Evolutionary conservation across 352 stramenopile genomes (phyloP), one percentile per base, ranked within the genome.

Genomic region (Pythium sp.): DNA sequence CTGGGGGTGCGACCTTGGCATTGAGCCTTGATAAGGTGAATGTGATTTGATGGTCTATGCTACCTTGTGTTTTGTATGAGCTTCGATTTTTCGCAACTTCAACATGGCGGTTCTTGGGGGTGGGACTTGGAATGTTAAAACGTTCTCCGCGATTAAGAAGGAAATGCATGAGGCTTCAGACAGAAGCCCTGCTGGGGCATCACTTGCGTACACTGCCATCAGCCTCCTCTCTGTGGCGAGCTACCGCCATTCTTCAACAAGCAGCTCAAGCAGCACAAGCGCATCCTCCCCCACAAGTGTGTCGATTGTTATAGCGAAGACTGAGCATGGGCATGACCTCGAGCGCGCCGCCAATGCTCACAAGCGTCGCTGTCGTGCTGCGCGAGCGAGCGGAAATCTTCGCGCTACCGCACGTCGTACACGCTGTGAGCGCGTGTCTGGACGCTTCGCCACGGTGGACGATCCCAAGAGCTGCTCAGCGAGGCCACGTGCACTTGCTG

Each of bases 391-490:
- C 53, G 15, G 53, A 58, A 12, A 30, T 58, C 3, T 24, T 22
- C 26, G 53, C 53, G 53, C 53, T 58, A 22, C 53, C 15, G 3
- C 53, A 58, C 14, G 26, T 58, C 12, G 24, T 58, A 8, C 12
- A 58, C 14, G 53, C 53, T 26, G 32, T 58, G 6, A 58, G 53
- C 24, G 53, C 53, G 14, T 55, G 47, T 30, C 46, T 65, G 6
- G 60, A 65, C 28, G 60, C 26, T 28, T 65, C 60, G 11, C 28
- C 43, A 4, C 43, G 38, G 3, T 65, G 60, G 60, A 65, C 60
- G 47, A 47, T 65, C 60, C 15, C 28, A 1, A 41, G 38, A 20
- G 60, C 60, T 0, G 60, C 60, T n/a, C 20, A 22, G 18, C 30
- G 30, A 49, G 60, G 43, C 43, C 43, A 65, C 30, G 26, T 58